Evolutionary conservation across 441 rosid genomes (phyloP), one percentile per base, ranked within the genome.

Genomic region (Croton setiger): DNA sequence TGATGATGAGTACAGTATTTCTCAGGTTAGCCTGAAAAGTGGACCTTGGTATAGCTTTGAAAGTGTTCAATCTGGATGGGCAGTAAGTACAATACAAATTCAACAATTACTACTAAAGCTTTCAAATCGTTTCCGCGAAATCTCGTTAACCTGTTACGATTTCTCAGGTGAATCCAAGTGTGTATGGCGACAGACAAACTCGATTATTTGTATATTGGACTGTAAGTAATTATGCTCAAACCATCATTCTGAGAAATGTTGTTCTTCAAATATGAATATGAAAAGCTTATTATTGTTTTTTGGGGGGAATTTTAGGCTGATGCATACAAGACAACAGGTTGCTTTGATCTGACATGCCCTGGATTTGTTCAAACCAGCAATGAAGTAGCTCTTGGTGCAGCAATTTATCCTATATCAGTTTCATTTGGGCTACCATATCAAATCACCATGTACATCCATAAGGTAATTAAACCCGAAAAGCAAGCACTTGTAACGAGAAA

Each of bases 341-440:
- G 96, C 72, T 82, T 87, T 51, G 91, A 92, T 74, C 82, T 87
- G 56, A 83, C 84, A 18, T 92, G 96, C 72, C 79, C 92, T 0
- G 96, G 96, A 21, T 92, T 92, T 68, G 84, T 92, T 70, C 98
- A 89, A 73, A 87, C 87, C 5, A 82, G 78, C 73, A 66, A 47
- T 7, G 81, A 75, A 37, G 68, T 85, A 43, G 87, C 90, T 13
- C 78, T 92, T 21, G 94, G 96, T 15, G 88, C 91, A 14, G 80
- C 91, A 59, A 59, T 92, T 43, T 73, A 82, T 68, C 91, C 92
- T 3, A 63, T 88, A 62, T 85, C 98, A 0, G 78, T 66, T 8
- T 18, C 63, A 14, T 33, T 10, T 1, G 72, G 72, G 1, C 75
- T 78, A 18, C 94, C 89, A 31, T 84, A 78, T 73, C 66, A 75